Conservation (phyloP, 2,329 filamentous ascomycete species). For the Metarhizium album region DNA sequence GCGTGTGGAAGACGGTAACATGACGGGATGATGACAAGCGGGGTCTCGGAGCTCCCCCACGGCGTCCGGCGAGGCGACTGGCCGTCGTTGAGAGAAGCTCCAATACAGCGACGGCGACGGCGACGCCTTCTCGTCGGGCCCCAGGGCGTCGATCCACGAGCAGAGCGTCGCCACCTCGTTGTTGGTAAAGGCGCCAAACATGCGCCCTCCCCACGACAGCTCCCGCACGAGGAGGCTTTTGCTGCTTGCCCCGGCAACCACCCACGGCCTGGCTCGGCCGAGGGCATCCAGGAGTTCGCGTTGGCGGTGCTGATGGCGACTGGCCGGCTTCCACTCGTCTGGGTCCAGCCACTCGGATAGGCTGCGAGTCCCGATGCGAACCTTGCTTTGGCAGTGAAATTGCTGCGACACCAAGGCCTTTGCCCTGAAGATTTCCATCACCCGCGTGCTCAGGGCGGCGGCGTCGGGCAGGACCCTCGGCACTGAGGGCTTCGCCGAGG, state of each 20-base stretch:
- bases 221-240: constrained; percentile 31
- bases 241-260: constrained; percentile 26
- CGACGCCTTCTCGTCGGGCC: neutral
- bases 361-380: constrained; percentile 5
- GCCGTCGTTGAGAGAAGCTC: neutral
- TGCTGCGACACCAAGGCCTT: constrained; percentile 6
- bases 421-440: constrained; percentile 1
- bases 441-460: neutral
- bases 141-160: constrained; percentile 8
- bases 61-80: neutral
- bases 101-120: neutral
- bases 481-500: too few relatives aligned
- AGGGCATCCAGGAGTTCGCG: constrained; percentile 8
- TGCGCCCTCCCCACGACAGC: constrained; percentile 33
- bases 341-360: constrained; percentile 5
- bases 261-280: constrained; percentile 19
- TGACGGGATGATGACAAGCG: neutral
- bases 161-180: constrained; percentile 18
- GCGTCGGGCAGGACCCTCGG: too few relatives aligned
- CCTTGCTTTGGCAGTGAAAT: constrained; percentile 5
- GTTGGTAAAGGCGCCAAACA: constrained; percentile 39
- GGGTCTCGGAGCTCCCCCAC: neutral
- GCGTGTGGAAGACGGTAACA: too few relatives aligned
- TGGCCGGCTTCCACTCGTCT: neutral
- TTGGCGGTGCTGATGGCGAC: neutral